Evolutionary conservation across 2,329 filamentous ascomycete genomes (phyloP).

Genomic region (Knoxdaviesia proteae): DNA sequence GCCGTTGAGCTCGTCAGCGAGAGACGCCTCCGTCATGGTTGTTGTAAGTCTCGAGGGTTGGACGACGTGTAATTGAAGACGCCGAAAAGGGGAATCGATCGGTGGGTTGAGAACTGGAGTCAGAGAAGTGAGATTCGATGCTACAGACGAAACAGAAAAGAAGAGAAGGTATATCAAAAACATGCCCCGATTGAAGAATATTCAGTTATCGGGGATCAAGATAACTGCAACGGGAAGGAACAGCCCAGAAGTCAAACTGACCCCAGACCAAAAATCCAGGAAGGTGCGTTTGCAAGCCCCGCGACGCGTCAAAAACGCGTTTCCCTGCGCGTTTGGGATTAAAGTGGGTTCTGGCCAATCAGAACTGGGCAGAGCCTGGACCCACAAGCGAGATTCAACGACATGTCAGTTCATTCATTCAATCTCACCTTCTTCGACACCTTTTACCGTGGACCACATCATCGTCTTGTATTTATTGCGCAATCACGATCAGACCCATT

Average conservation of each 20-base stretch:
- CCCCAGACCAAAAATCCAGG: not conserved
- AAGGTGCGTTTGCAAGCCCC: not conserved
- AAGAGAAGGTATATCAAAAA: too few relatives aligned
- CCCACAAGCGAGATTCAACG: not conserved
- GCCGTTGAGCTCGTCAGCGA: conserved; percentile 18
- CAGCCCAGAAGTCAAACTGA: not conserved
- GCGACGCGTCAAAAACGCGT: conserved; percentile 1
- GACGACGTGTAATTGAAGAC: too few relatives aligned
- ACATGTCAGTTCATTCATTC: too few relatives aligned
- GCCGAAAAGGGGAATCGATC: too few relatives aligned
- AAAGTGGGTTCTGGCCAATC: conserved; percentile 4
- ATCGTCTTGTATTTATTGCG: too few relatives aligned
- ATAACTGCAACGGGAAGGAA: not conserved
- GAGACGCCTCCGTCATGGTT: conserved; percentile 1
- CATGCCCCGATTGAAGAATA: too few relatives aligned
- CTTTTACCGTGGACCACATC: too few relatives aligned
- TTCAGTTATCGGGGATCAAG: not conserved
- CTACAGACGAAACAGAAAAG: too few relatives aligned
- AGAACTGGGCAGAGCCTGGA: not conserved
- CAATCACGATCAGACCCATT: too few relatives aligned
- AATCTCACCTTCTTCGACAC: too few relatives aligned
- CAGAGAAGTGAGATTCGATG: too few relatives aligned
- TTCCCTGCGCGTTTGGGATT: not conserved
- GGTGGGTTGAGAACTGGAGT: too few relatives aligned
- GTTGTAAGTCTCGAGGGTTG: not conserved